These are phyloP conservation scores for Mycosphaerella arachidis DNA, from an alignment of 2,329 filamentous ascomycete genomes.

Conservation along the genomic window DNA sequence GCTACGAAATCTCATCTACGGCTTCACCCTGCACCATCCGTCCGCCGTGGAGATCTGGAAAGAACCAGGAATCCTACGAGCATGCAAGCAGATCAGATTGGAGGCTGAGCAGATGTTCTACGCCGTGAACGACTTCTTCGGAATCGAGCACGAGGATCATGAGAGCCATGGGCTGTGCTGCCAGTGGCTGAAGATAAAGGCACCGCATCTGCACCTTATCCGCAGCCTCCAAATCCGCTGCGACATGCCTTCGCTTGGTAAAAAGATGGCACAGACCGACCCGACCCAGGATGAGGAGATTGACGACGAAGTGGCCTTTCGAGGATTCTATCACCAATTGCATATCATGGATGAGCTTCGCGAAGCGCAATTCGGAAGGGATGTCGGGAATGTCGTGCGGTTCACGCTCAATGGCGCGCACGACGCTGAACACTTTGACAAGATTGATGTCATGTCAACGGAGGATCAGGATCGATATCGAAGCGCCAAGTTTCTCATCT, in stretches of 20 bases:
- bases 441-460: slow-evolving; percentile 12
- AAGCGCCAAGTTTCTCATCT: slow-evolving; percentile 17
- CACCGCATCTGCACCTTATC: slow-evolving; percentile 7
- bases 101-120: slow-evolving; percentile 26
- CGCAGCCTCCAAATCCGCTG: slow-evolving; percentile 13
- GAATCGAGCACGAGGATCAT: slow-evolving; percentile 10
- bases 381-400: background rate
- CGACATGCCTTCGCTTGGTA: slow-evolving; percentile 13
- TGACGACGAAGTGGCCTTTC: background rate
- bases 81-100: slow-evolving; percentile 18
- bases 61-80: slow-evolving; percentile 14
- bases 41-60: slow-evolving; percentile 8
- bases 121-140: slow-evolving; percentile 17
- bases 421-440: slow-evolving; percentile 14
- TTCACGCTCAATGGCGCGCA: slow-evolving; percentile 8
- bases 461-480: slow-evolving; percentile 14
- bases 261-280: background rate
- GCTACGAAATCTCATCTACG: slow-evolving; percentile 15
- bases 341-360: slow-evolving; percentile 1
- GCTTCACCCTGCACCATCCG: slow-evolving; percentile 10
- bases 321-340: background rate
- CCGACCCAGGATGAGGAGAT: background rate
- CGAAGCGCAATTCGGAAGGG: background rate
- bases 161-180: slow-evolving; percentile 9
- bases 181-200: slow-evolving; percentile 11